A percentile compares a stretch with the other conserved stretches of the same genome.
Conservation (phyloP, 176 grass and related monocot genomes). For the Lolium perenne region DNA sequence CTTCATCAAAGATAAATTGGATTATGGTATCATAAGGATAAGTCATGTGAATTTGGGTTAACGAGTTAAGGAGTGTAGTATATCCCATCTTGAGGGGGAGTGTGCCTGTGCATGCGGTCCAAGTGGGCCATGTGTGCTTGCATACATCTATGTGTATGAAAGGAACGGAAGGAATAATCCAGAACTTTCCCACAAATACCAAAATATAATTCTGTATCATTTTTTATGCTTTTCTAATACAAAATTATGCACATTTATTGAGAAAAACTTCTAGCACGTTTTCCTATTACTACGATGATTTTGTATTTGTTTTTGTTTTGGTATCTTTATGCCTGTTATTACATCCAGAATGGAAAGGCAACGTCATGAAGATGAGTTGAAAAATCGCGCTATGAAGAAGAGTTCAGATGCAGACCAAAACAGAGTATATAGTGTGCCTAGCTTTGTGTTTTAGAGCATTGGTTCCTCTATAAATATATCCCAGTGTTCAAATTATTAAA, state of each 20-base stretch:
- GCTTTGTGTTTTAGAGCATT: background rate
- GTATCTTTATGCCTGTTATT: background rate
- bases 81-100: background rate
- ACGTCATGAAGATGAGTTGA: constrained; percentile 76
- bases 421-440: constrained; percentile 50
- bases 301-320: constrained; percentile 1
- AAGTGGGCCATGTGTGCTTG: constrained; percentile 17
- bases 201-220: background rate
- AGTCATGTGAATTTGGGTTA: background rate
- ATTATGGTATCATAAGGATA: background rate
- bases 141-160: constrained; percentile 11
- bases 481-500: background rate
- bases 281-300: constrained; percentile 11
- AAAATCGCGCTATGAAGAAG: constrained; percentile 72
- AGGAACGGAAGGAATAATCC: background rate
- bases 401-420: constrained; percentile 54
- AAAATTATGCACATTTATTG: background rate
- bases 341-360: constrained; percentile 84
- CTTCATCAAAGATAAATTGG: background rate
- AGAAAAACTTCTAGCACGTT: background rate
- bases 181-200: background rate
- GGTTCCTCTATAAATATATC: background rate
- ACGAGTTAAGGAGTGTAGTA: background rate
- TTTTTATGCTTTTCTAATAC: background rate
- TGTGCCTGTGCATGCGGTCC: background rate